Base-by-base conservation (phyloP, 176 grass and related monocot species). In the Carex pumila region DNA sequence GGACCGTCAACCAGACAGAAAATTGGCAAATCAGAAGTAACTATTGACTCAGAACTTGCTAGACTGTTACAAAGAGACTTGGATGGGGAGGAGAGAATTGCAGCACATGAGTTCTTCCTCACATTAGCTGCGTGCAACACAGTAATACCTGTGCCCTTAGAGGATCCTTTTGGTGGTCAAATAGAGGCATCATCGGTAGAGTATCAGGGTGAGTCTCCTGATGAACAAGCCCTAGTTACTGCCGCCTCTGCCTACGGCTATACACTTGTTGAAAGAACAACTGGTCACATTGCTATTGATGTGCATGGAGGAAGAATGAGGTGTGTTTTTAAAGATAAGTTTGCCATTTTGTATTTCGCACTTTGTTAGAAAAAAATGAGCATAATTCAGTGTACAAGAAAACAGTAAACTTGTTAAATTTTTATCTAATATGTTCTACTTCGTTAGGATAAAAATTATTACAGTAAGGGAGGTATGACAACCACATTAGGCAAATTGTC, bases 111-210 rank as follows among this genome's bases (percentile, higher is more conserved):
- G 83, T 99, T 99, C 86, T 99, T 99, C 61, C 93, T 99, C 70
- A 99, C 97, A 73, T 85, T 99, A 85, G 89, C 97, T 87, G 97
- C 97, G 61, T 99, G 97, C 87, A 99, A 99, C 77, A 96, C 97
- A 69, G 97, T 99, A 54, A 92, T 99, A 81, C 97, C 97, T 88
- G 92, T 99, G 77, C 88, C 54, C 61, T 77, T 84, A 61, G 85
- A 79, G 69, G 83, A n/a, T 90, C 83, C 72, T 85, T 32, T 57
- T 31, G 73, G 73, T 78, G 73, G 73, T 78, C 73, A 78, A 31
- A 34, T 6, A 57, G 73, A 78, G 52, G 49, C 52, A 57, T 60
- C 70, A 0, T 61, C 60, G 86, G 92, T 99, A 83, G 83, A 95
- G 88, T 99, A 99, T 88, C 97, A 99, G 77, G 93, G 97, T 0